Conservation (phyloP, 2,329 filamentous ascomycete species). For the Cladosporium sphaerospermum region DNA sequence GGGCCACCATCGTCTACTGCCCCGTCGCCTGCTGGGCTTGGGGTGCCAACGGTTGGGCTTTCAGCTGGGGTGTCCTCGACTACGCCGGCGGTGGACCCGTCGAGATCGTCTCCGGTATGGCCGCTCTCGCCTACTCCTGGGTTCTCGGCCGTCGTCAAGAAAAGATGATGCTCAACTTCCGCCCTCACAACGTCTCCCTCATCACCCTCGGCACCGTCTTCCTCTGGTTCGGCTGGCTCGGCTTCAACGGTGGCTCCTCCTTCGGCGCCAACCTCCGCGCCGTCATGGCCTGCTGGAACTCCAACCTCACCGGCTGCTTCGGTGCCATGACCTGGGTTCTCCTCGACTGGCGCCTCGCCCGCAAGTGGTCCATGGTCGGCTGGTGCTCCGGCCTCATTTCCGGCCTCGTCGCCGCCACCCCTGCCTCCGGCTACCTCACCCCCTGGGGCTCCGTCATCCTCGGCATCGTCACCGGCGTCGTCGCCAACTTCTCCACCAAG, state of each 20-base stretch:
- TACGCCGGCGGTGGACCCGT: conserved; percentile 96
- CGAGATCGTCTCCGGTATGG: conserved; percentile 91
- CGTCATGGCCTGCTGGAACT: conserved; percentile 97
- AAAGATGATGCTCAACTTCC: conserved; percentile 99
- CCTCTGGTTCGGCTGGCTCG: conserved; percentile 98
- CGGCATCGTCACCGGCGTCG: conserved; percentile 57
- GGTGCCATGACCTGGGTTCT: conserved; percentile 89
- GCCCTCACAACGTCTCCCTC: conserved; percentile 95
- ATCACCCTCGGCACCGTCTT: conserved; percentile 93
- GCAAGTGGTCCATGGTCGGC: conserved; percentile 91
- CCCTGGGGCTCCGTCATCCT: conserved; percentile 58
- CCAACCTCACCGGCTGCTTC: conserved; percentile 87
- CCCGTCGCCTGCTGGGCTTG: conserved; percentile 94
- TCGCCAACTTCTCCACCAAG: conserved; percentile 83
- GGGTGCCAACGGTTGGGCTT: conserved; percentile 92
- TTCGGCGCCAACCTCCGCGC: conserved; percentile 74
- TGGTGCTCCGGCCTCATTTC: conserved; percentile 88
- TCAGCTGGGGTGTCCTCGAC: conserved; percentile 84
- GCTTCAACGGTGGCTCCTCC: conserved; percentile 94
- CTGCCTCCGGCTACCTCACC: conserved; percentile 71
- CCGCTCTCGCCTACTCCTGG: conserved; percentile 90
- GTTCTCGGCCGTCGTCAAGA: conserved; percentile 93
- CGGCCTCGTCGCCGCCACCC: conserved; percentile 80
- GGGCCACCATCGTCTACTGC: conserved; percentile 97
- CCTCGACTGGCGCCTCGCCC: conserved; percentile 88